These are phyloP conservation scores for Colletotrichum shisoi DNA, from an alignment of 2,329 filamentous ascomycete species.

Conservation along the genomic window DNA sequence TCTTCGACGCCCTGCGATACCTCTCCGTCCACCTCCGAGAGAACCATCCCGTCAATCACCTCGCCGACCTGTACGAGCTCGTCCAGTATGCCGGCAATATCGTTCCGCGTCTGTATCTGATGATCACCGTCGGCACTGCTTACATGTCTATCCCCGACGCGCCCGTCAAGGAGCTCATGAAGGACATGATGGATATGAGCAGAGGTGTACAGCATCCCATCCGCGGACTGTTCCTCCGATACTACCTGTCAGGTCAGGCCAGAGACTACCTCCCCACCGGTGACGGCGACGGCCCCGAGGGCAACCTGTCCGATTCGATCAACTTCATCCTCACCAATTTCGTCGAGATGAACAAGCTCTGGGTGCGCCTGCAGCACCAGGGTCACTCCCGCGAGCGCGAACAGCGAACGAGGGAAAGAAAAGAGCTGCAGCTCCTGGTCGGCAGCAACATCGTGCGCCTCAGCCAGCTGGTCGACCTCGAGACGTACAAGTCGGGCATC, in stretches of 20 bases:
- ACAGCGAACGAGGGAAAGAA: slow-evolving; percentile 89
- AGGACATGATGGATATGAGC: slow-evolving; percentile 99
- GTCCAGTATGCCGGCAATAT: slow-evolving; percentile 99
- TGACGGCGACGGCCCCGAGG: slow-evolving; percentile 87
- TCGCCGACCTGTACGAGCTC: slow-evolving; percentile 96
- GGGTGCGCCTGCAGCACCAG: slow-evolving; percentile 96
- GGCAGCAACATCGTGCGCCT: slow-evolving; percentile 95
- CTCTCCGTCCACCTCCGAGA: slow-evolving; percentile 96
- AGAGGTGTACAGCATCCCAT: slow-evolving; percentile 96
- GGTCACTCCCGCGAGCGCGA: slow-evolving; percentile 95
- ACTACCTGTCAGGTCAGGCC: slow-evolving; percentile 95
- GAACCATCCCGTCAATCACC: slow-evolving; percentile 96
- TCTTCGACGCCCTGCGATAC: slow-evolving; percentile 96
- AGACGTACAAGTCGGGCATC: slow-evolving; percentile 91
- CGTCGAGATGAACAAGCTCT: slow-evolving; percentile 99
- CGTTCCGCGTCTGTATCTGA: slow-evolving; percentile 92
- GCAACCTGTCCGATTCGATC: slow-evolving; percentile 95
- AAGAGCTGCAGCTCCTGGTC: slow-evolving; percentile 93
- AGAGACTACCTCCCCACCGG: slow-evolving; percentile 85
- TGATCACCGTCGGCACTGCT: slow-evolving; percentile 98
- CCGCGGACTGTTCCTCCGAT: slow-evolving; percentile 91
- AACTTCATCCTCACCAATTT: slow-evolving; percentile 99
- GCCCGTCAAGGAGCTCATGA: slow-evolving; percentile 99
- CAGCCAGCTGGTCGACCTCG: slow-evolving; percentile 93
- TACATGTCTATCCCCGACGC: slow-evolving; percentile 99